These are phyloP conservation scores for Coemansia sp. DNA, from an alignment of 192 early-diverging fungal species.

Conservation along the genomic window DNA sequence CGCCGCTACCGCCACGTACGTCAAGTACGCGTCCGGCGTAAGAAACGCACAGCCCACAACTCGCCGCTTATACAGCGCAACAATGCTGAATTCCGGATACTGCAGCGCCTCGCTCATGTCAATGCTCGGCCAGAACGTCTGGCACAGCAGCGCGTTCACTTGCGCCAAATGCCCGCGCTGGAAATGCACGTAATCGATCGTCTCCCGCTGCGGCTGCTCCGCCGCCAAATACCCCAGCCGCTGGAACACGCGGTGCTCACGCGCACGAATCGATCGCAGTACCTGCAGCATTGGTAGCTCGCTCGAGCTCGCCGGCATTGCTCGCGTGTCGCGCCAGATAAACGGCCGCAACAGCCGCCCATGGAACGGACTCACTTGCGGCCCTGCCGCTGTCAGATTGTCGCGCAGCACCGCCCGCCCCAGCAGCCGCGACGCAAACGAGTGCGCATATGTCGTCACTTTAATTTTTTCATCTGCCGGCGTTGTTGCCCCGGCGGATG, in stretches of 20 bases:
- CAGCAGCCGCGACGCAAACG: constrained; percentile 72
- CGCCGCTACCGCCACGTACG: constrained; percentile 78
- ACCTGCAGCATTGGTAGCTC: constrained; percentile 24
- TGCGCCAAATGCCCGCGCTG: constrained; percentile 63
- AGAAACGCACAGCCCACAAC: constrained; percentile 91
- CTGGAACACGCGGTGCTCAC: constrained; percentile 28
- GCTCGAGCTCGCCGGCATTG: constrained; percentile 46
- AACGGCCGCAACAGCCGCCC: constrained; percentile 75
- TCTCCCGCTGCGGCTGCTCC: constrained; percentile 16
- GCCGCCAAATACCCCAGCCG: constrained; percentile 11
- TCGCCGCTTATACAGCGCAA: constrained; percentile 74
- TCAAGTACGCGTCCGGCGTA: constrained; percentile 87
- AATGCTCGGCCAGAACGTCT: constrained; percentile 86
- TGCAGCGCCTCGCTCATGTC: constrained; percentile 80
- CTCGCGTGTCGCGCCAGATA: constrained; percentile 71
- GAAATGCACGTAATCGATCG: constrained; percentile 83
- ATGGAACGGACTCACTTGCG: constrained; percentile 67
- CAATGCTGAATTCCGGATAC: constrained; percentile 80
- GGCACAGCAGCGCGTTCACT: constrained; percentile 72
- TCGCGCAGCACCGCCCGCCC: constrained; percentile 57
- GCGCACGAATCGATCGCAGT: constrained; percentile 33
- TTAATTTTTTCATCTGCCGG: constrained; percentile 3
- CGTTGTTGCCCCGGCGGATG: too few relatives aligned
- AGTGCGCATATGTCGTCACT: constrained; percentile 63
- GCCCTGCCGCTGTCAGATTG: constrained; percentile 58